Evolutionary conservation across 768 basidiomycete genomes (phyloP), one percentile per base, ranked within the genome.

Genomic region (Steccherinum ochraceum): DNA sequence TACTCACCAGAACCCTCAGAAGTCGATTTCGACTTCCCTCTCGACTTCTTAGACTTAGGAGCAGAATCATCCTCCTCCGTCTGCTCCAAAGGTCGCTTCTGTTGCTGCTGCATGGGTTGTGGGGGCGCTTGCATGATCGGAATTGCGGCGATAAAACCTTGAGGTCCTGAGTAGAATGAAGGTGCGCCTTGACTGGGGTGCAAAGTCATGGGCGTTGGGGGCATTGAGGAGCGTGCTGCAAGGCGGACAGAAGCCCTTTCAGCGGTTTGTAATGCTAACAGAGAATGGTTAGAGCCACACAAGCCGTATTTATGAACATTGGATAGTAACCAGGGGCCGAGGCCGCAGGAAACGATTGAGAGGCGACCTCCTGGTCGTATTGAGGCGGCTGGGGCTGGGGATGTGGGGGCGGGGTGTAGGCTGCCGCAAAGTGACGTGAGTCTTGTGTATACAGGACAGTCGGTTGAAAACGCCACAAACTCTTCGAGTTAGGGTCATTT

Each of bases 161-260:
- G 44, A 20, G 49, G 41, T 40, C 30, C n/a, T n/a, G n/a, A 35
- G 24, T 52, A n/a, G 46, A 41, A 44, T 45, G 51, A 27, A 25
- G 53, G 13, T 51, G 49, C n/a, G 46, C 16, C 49, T 56, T 43
- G 41, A 54, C 24, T 48, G 21, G 24, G 54, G 50, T 25, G 65
- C 56, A 66, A 52, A 55, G 68, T 55, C 52, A 67, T 64, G n/a
- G n/a, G n/a, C 40, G 64, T 59, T 59, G 69, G 71, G 45, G 66
- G 66, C 52, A 65, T 42, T 52, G 61, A 67, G 43, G 66, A 76
- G 42, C 81, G 78, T 26, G 80, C 79, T 42, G 74, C 76, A 58
- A 84, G 56, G 57, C 81, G 81, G 64, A 82, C 64, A 61, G 81
- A 80, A 50, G 72, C 79, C 52, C 83, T 69, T 58, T 83, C 76